Conservation (phyloP, 2,329 filamentous ascomycete genomes). For the Trichoderma afroharzianum region DNA sequence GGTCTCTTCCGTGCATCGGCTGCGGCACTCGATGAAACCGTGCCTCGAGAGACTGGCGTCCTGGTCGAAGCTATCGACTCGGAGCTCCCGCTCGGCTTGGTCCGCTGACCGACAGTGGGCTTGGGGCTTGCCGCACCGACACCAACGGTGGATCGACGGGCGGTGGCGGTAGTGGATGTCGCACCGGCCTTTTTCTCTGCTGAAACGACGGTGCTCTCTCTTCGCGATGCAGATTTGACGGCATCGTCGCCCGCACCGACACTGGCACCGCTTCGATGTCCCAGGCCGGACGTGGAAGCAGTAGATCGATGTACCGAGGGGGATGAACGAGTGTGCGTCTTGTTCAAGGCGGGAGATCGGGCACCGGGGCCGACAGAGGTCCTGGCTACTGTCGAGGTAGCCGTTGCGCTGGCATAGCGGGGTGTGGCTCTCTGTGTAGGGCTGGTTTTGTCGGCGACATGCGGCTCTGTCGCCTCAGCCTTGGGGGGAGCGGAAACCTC, state of each 20-base stretch:
- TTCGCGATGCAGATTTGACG: conserved; percentile 37
- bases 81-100: not conserved
- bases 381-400: conserved; percentile 23
- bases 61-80: conserved; percentile 29
- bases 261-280: conserved; percentile 45
- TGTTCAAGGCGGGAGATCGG: conserved; percentile 41
- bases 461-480: not conserved
- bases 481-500: not conserved
- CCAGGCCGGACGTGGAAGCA: conserved; percentile 36
- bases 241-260: conserved; percentile 49
- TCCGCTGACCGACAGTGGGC: not conserved
- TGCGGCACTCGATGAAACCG: conserved; percentile 14
- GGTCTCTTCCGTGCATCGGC: conserved; percentile 54
- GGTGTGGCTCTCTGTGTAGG: not conserved
- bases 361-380: conserved; percentile 24
- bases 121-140: conserved; percentile 34
- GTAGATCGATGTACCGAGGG: conserved; percentile 32
- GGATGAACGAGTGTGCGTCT: conserved; percentile 48
- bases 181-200: conserved; percentile 37
- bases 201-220: conserved; percentile 43
- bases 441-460: not conserved
- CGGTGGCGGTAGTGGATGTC: conserved; percentile 29
- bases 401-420: conserved; percentile 6
- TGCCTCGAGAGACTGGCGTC: conserved; percentile 22
- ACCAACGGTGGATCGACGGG: conserved; percentile 33